Percentiles rank a stretch among this genome's conserved stretches.
Evolutionary conservation across 2,329 filamentous ascomycete genomes (phyloP).

Genomic region (Acrocalymma vagum): DNA sequence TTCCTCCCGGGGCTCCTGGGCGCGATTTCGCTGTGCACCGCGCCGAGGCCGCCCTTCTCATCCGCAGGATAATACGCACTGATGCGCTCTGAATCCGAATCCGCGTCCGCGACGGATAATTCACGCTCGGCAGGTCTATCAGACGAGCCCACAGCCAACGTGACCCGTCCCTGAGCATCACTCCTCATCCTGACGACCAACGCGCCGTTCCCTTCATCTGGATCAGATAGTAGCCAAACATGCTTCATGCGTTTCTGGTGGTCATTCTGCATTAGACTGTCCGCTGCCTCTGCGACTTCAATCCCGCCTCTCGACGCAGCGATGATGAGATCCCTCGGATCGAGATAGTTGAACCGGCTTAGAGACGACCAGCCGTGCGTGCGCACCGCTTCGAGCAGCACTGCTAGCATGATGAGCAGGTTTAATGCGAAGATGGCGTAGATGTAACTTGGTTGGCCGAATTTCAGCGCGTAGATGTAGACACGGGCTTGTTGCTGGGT

Average conservation of each 20-base stretch:
- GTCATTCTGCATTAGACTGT: conserved; percentile 19
- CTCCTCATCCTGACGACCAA: conserved; percentile 28
- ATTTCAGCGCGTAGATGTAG: conserved; percentile 26
- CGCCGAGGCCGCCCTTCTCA: too few species aligned
- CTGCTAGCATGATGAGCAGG: conserved; percentile 28
- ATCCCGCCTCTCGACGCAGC: conserved; percentile 30
- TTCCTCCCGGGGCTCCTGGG: too few species aligned
- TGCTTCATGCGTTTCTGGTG: conserved; percentile 22
- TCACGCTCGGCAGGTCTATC: not conserved
- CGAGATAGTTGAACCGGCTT: conserved; percentile 37
- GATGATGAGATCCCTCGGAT: conserved; percentile 37
- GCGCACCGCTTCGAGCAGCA: conserved; percentile 30
- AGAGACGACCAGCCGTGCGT: conserved; percentile 33
- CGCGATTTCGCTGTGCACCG: too few species aligned
- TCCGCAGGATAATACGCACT: too few species aligned
- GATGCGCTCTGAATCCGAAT: too few species aligned
- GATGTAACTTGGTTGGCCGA: conserved; percentile 37
- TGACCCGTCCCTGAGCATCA: conserved; percentile 27
- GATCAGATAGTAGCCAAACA: conserved; percentile 32
- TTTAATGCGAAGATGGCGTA: conserved; percentile 40
- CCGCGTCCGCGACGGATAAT: conserved; percentile 3
- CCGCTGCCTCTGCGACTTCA: conserved; percentile 27
- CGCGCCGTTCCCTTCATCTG: conserved; percentile 32
- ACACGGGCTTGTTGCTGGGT: conserved; percentile 21
- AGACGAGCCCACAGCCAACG: conserved; percentile 29